Conservation (phyloP, 345 rosid species). For the Salix caprea region DNA sequence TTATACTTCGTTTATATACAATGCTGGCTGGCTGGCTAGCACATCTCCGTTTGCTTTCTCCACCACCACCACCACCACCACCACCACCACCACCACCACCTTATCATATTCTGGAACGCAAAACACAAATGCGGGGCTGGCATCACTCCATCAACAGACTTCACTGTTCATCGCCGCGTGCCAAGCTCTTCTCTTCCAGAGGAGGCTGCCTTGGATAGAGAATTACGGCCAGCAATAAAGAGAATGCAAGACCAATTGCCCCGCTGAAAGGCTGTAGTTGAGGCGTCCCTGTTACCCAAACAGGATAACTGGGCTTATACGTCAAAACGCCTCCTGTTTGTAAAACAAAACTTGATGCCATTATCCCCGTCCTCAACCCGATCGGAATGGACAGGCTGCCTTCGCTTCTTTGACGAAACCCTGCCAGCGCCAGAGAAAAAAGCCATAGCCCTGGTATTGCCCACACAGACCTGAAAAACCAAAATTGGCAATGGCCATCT, state of each 20-base stretch:
- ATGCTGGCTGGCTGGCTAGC: background rate
- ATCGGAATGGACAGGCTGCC: conserved; percentile 68
- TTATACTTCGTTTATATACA: no score
- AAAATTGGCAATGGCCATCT: background rate
- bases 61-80: background rate
- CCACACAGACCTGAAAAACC: conserved; percentile 53
- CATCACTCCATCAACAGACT: background rate
- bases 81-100: background rate
- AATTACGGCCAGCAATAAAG: conserved; percentile 47
- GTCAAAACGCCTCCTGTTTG: conserved; percentile 59
- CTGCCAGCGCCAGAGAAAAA: conserved; percentile 62
- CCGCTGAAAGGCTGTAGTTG: conserved; percentile 83
- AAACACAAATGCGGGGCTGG: background rate
- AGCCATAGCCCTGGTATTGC: conserved; percentile 81
- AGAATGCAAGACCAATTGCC: conserved; percentile 55
- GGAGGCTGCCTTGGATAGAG: conserved; percentile 55
- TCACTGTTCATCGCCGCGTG: conserved; percentile 1
- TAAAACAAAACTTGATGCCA: conserved; percentile 59
- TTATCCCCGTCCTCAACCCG: conserved; percentile 65
- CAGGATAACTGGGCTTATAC: conserved; percentile 38
- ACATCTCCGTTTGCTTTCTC: background rate
- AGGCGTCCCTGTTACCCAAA: conserved; percentile 61
- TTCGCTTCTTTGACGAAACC: conserved; percentile 49
- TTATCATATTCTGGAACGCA: background rate
- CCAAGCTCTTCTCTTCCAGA: conserved; percentile 6